phyloP scores from a whole-genome alignment of 2,329 filamentous ascomycete species.

The Cadophora gregata region DNA sequence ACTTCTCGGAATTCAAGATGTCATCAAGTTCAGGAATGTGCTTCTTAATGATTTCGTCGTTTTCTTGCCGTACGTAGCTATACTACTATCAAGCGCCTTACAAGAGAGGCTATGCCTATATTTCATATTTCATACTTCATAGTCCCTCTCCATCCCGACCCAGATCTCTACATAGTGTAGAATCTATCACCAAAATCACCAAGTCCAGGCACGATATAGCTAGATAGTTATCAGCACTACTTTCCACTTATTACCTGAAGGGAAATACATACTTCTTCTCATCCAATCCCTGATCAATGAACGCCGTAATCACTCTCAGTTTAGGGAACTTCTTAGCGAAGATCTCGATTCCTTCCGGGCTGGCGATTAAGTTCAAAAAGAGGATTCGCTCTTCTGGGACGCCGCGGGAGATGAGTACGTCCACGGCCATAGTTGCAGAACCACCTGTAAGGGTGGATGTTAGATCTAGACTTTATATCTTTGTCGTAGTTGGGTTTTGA shows the following conservation, averaged over 20 bases:
- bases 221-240: conserved; percentile 49
- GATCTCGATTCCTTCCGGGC: conserved; percentile 86
- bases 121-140: not conserved
- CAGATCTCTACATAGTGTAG: conserved; percentile 75
- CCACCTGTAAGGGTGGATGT: conserved; percentile 63
- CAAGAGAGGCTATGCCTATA: conserved; percentile 6
- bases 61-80: not conserved
- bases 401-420: conserved; percentile 86
- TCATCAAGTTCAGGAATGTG: not conserved
- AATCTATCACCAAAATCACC: conserved; percentile 97
- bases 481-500: too few species aligned
- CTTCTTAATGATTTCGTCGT: not conserved
- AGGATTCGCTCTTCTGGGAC: conserved; percentile 95
- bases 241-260: conserved; percentile 8
- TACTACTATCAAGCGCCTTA: not conserved
- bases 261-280: conserved; percentile 81
- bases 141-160: not conserved
- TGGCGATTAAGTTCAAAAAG: conserved; percentile 97
- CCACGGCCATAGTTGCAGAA: conserved; percentile 95
- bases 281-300: conserved; percentile 94
- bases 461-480: not conserved
- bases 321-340: conserved; percentile 91
- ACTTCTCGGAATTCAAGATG: not conserved
- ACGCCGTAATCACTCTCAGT: conserved; percentile 90
- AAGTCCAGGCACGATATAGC: conserved; percentile 92